Base-by-base conservation (phyloP, 1,284 basidiomycete genomes). In the Amylostereum areolatum region DNA sequence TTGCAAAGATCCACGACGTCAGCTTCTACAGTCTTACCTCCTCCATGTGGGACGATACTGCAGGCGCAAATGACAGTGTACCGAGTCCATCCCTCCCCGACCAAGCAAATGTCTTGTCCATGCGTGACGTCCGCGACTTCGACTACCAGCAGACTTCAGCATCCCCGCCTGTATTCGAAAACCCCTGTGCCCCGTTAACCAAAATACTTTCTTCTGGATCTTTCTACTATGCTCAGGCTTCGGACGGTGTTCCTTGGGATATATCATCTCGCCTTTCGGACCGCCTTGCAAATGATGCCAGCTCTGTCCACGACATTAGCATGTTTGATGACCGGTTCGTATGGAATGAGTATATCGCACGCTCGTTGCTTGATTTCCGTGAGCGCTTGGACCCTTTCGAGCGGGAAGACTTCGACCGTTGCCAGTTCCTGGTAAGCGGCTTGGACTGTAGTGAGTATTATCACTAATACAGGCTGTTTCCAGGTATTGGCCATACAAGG, bases 401-500 rank as follows among this genome's bases (percentile, higher is more conserved):
- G 61, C 74, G 85, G 29, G 73, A 74, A 28, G 84, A 89, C 51
- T 68, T 91, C 31, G 88, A 94, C 67, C 69, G 65, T 32, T 89
- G 87, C 57, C 83, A 89, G 59, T 94, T 90, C n/a, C 41, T 43
- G 25, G 41, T 43, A 35, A 8, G 18, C 18, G 18, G 18, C 18
- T 18, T 18, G 18, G 18, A 18, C 18, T 58, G 78, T 95, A 46
- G 89, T 93, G 66, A 59, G 82, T 72, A 30, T 5, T 27, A 45
- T 24, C 46, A 24, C 2, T 33, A 32, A 5, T 11, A 30, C 10
- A 11, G 29, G 24, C 18, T 18, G 18, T 18, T 18, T 18, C 18
- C 59, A 82, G 83, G 75, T 96, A n/a, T 78, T 95, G 18, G 84
- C 89, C 29, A 97, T 97, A 36, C 96, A 99, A 75, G 97, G 96